Conservation (phyloP, 2,329 filamentous ascomycete genomes). For the Penicillium oxalicum region DNA sequence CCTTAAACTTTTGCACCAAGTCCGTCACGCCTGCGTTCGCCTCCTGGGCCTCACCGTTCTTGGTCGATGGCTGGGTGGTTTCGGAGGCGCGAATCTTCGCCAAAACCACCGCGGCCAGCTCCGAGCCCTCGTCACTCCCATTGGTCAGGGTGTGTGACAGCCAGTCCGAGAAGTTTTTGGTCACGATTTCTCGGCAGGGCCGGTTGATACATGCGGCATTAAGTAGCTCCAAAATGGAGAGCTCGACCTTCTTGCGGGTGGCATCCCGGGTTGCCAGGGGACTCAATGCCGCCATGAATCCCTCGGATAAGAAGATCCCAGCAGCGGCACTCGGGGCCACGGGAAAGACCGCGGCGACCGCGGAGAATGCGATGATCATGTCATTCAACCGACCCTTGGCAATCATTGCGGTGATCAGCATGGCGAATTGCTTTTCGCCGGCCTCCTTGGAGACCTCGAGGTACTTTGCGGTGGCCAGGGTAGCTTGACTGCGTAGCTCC, state of each 20-base stretch:
- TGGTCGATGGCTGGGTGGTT: conserved; percentile 23
- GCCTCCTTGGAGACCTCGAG: conserved; percentile 69
- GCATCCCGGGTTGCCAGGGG: conserved; percentile 71
- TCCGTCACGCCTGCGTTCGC: conserved; percentile 46
- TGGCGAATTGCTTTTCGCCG: conserved; percentile 63
- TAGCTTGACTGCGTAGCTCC: conserved; percentile 71
- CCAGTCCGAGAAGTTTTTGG: conserved; percentile 80
- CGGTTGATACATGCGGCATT: conserved; percentile 86
- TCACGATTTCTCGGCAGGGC: conserved; percentile 73
- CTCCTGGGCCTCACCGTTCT: conserved; percentile 30
- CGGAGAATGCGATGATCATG: conserved; percentile 85
- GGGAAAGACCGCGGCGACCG: conserved; percentile 82
- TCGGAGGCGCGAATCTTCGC: conserved; percentile 53
- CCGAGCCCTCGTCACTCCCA: conserved; percentile 51
- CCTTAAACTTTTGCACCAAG: conserved; percentile 51
- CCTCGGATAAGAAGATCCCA: conserved; percentile 77
- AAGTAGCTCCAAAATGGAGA: conserved; percentile 79
- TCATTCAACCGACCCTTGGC: conserved; percentile 75
- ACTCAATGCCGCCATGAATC: conserved; percentile 72
- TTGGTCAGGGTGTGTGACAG: conserved; percentile 76
- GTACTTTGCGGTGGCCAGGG: conserved; percentile 74
- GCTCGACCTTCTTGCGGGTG: conserved; percentile 80
- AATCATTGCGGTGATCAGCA: conserved; percentile 68
- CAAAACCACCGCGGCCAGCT: conserved; percentile 64
- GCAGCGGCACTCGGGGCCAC: conserved; percentile 70